These are phyloP conservation scores for Ochromonas danica DNA, from an alignment of 108 stramenopile genomes.

Conservation along the genomic window DNA sequence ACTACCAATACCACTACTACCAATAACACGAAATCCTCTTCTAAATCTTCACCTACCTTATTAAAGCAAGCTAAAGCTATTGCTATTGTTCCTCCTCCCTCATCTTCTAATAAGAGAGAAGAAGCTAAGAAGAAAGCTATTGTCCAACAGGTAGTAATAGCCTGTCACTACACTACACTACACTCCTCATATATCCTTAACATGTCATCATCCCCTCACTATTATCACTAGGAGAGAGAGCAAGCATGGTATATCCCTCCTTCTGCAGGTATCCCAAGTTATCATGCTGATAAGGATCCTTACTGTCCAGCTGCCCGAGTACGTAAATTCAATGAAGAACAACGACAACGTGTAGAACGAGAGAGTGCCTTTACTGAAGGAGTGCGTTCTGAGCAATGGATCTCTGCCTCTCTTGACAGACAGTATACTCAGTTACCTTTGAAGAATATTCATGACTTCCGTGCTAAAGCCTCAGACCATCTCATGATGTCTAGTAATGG, in stretches of 20 bases:
- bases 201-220: background rate
- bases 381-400: background rate
- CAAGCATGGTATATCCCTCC: background rate
- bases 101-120: background rate
- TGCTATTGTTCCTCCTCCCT: no score
- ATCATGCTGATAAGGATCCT: constrained; percentile 10
- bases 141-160: background rate
- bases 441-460: background rate
- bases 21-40: no score
- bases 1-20: no score
- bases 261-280: constrained; percentile 11
- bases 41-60: no score
- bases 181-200: background rate
- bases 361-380: background rate
- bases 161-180: no score
- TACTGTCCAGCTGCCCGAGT: constrained; percentile 20
- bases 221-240: background rate
- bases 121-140: background rate
- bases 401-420: background rate
- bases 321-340: background rate
- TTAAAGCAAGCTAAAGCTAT: no score
- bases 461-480: background rate
- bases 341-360: background rate
- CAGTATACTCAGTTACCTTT: background rate
- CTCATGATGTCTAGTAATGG: background rate